Evolutionary conservation across 352 stramenopile species (phyloP).

Genomic region (Pythium rhizo-oryzae): DNA sequence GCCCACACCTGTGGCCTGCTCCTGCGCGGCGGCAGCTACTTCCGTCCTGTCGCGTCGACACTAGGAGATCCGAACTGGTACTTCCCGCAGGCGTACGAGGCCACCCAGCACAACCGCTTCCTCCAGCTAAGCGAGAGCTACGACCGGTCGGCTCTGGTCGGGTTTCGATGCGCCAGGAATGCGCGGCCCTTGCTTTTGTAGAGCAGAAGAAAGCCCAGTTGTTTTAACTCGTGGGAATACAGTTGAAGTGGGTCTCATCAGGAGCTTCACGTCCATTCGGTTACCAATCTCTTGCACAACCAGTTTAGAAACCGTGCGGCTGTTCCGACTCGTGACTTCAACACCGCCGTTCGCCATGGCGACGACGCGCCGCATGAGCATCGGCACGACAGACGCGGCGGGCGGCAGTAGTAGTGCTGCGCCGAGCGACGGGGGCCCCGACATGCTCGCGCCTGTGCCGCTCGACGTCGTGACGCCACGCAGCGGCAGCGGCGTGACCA

Average conservation of each 20-base stretch:
- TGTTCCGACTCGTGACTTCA: too few species aligned
- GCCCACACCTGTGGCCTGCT: conserved; percentile 77
- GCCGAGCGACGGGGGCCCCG: not conserved
- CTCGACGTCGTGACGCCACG: conserved; percentile 29
- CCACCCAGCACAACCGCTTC: conserved; percentile 76
- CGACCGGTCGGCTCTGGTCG: conserved; percentile 71
- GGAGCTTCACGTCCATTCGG: too few species aligned
- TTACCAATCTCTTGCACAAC: too few species aligned
- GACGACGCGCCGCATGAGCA: conserved; percentile 11
- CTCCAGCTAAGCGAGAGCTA: conserved; percentile 75
- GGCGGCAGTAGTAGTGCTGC: not conserved
- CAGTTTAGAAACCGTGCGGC: too few species aligned
- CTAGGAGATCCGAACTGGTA: conserved; percentile 86
- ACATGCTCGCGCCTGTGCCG: conserved; percentile 20
- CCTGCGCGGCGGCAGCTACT: conserved; percentile 77
- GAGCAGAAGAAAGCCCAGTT: too few species aligned
- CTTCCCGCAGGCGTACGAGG: conserved; percentile 66
- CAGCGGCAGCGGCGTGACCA: conserved; percentile 58
- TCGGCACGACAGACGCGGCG: not conserved
- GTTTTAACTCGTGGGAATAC: conserved; percentile 17
- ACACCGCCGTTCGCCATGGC: conserved; percentile 1
- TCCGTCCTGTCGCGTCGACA: conserved; percentile 66
- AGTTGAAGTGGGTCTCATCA: too few species aligned
- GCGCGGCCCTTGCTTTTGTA: too few species aligned
- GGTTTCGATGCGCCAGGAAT: conserved; percentile 73